Evolutionary conservation across 2,329 filamentous ascomycete genomes (phyloP), one percentile per base, ranked within the genome.

Genomic region (Stachybotrys chlorohalonatus): DNA sequence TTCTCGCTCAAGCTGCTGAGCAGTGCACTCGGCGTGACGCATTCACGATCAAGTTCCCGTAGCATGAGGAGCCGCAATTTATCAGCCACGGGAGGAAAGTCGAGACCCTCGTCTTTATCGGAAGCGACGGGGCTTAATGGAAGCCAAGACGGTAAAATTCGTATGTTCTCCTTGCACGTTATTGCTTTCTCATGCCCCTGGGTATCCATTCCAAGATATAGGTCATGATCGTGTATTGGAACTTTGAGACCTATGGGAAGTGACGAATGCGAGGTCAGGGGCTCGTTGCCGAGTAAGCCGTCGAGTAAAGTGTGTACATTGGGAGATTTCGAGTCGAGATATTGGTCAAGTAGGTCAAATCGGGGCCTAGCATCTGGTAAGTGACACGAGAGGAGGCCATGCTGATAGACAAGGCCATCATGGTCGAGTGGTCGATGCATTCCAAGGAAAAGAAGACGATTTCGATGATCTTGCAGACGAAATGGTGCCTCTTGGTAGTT

Each of bases 111-210:
- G 8, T 70, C 68, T 2, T 58, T 63, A 1, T 62, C 59, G 6
- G 31, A 5, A 17, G 57, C 55, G 7, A 63, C 56, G 6, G 59
- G 50, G 15, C 53, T 58, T 1, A 72, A 52, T 11, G 69, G 69
- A 11, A 72, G 62, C 66, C 68, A 71, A 46, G 63, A 54, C 0
- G 47, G 46, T 5, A 59, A 51, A 4, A 70, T 52, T 49, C 62
- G 56, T 53, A 62, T 60, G 24, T 53, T 53, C 13, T 32, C 53
- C 53, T 60, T 62, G 13, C 51, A 16, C 5, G 48, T 53, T 24
- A 69, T 53, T 6, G 59, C 53, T 2, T 45, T 17, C 15, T 59
- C 13, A 50, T 68, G 62, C 16, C 64, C 54, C 30, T 57, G 54
- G 11, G 60, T 6, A 49, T 70, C 66, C 5, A 51, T 54, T 5